These are phyloP conservation scores for Carpinus viminea DNA, from an alignment of 306 rosid genomes.

Conservation along the genomic window DNA sequence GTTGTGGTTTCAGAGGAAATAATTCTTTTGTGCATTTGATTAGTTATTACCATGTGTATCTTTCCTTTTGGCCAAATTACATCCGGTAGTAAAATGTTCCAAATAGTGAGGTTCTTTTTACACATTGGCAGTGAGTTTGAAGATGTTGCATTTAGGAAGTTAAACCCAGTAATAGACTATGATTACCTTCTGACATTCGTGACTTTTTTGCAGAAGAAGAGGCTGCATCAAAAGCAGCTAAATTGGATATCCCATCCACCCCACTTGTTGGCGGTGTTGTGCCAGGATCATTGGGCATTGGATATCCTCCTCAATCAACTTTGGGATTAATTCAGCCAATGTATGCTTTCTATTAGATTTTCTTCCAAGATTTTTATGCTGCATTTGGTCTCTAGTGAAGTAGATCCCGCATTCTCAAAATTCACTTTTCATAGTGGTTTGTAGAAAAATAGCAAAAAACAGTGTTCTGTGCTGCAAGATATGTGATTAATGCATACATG, in stretches of 20 bases:
- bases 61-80: neutral
- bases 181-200: slow-evolving; percentile 18
- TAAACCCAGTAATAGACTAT: neutral
- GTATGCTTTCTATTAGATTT: slow-evolving; percentile 50
- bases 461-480: neutral
- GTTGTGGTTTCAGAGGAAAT: neutral
- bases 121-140: neutral
- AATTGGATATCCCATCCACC: slow-evolving; percentile 64
- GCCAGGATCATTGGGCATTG: slow-evolving; percentile 69
- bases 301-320: slow-evolving; percentile 74
- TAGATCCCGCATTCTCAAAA: slow-evolving; percentile 2
- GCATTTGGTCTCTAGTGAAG: slow-evolving; percentile 4
- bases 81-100: neutral
- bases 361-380: slow-evolving; percentile 3
- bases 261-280: slow-evolving; percentile 62
- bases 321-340: slow-evolving; percentile 63
- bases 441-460: neutral
- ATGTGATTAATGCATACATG: neutral
- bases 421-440: neutral
- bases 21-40: neutral
- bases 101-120: neutral
- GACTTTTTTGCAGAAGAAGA: slow-evolving; percentile 62
- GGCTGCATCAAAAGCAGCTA: slow-evolving; percentile 68
- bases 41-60: neutral
- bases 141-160: slow-evolving; percentile 1